A percentile compares a stretch with the other conserved stretches of the same genome.
phyloP scores from a whole-genome alignment of 495 filamentous ascomycete genomes.

The Penicillium daleae region DNA sequence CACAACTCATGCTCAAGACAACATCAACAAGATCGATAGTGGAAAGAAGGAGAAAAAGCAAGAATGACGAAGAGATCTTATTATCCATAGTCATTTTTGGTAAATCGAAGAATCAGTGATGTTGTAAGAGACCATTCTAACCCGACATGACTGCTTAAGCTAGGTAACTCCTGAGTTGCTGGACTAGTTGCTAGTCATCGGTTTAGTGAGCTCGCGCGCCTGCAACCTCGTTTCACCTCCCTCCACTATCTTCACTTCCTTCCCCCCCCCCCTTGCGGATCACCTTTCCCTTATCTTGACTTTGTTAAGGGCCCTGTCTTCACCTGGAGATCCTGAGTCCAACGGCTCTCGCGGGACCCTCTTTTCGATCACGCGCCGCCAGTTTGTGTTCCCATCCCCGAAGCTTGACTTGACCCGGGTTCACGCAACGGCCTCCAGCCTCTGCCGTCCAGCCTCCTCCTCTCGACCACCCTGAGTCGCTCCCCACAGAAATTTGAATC shows the following conservation, averaged over 20 bases:
- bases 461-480: neutral
- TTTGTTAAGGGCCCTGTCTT: neutral
- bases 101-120: neutral
- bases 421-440: constrained; percentile 17
- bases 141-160: neutral
- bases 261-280: constrained; percentile 3
- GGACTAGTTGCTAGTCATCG: neutral
- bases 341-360: neutral
- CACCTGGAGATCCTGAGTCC: neutral
- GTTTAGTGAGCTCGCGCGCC: constrained; percentile 7
- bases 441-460: constrained; percentile 9
- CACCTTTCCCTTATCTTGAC: constrained; percentile 1
- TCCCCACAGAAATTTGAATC: constrained; percentile 8
- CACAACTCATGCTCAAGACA: too few species aligned
- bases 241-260: constrained; percentile 9
- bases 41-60: neutral
- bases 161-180: neutral
- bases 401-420: constrained; percentile 22
- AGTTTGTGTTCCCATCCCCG: constrained; percentile 25
- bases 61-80: neutral
- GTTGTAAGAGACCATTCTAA: neutral
- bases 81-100: neutral
- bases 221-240: constrained; percentile 20
- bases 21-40: neutral
- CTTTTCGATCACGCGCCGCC: constrained; percentile 25